These are phyloP conservation scores for Gliomastix tumulicola DNA, from an alignment of 2,329 filamentous ascomycete genomes.

Conservation along the genomic window DNA sequence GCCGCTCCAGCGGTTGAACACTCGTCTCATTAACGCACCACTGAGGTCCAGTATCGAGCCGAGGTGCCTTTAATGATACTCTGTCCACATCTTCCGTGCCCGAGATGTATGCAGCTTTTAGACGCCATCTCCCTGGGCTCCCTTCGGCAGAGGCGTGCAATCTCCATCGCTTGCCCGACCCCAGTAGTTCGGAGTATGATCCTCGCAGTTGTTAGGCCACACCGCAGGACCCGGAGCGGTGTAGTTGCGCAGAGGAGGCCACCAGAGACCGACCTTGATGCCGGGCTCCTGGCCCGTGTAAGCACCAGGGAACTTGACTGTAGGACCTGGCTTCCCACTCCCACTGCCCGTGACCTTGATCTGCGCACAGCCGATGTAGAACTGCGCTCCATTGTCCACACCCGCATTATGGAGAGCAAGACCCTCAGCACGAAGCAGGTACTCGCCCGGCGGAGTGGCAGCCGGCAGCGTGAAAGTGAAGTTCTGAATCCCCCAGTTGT, in stretches of 20 bases:
- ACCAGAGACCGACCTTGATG: too few species aligned
- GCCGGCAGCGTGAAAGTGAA: conserved; percentile 11
- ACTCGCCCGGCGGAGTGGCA: conserved; percentile 11
- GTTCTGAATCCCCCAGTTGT: conserved; percentile 14
- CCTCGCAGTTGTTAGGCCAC: conserved; percentile 18
- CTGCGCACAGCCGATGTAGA: conserved; percentile 17
- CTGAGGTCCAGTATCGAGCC: too few species aligned
- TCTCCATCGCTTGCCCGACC: conserved; percentile 18
- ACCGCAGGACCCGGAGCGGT: conserved; percentile 14
- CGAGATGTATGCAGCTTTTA: too few species aligned
- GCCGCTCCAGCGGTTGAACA: too few species aligned
- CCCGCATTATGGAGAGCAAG: conserved; percentile 20
- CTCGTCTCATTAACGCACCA: too few species aligned
- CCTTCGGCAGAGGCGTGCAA: conserved; percentile 10
- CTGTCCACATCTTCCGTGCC: too few species aligned
- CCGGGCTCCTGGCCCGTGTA: conserved; percentile 17
- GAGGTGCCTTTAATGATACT: too few species aligned
- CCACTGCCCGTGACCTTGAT: conserved; percentile 10
- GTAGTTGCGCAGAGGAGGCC: conserved; percentile 16
- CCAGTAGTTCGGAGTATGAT: conserved; percentile 18
- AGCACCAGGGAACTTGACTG: conserved; percentile 18
- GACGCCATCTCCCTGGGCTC: too few species aligned
- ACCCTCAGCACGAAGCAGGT: conserved; percentile 19
- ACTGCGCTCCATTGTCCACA: conserved; percentile 19
- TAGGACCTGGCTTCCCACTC: conserved; percentile 9